phyloP scores from a whole-genome alignment of 2,329 filamentous ascomycete species.

The Hirsutella rhossiliensis region DNA sequence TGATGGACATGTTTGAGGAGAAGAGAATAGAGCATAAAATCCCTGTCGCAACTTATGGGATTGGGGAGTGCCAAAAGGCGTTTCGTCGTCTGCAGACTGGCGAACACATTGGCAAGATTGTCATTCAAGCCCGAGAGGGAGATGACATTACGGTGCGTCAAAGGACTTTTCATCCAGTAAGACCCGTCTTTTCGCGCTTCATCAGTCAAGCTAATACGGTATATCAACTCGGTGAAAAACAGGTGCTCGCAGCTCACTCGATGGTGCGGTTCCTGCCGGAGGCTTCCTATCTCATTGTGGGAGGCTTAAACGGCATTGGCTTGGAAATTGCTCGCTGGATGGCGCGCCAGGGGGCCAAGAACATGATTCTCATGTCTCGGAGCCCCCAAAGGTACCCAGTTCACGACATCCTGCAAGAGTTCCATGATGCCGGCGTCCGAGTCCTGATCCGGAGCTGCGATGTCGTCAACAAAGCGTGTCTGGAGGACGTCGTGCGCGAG shows the following conservation, averaged over 20 bases:
- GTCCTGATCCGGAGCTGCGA: constrained; percentile 15
- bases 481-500: constrained; percentile 9
- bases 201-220: background rate
- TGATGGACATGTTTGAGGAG: background rate
- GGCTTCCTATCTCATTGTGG: constrained; percentile 13
- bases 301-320: constrained; percentile 15
- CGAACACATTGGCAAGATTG: constrained; percentile 25
- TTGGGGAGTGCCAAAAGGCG: constrained; percentile 13
- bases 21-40: constrained; percentile 1
- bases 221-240: background rate
- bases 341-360: constrained; percentile 11
- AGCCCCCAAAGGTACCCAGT: constrained; percentile 8
- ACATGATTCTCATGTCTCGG: constrained; percentile 16
- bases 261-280: background rate
- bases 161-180: background rate
- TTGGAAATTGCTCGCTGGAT: constrained; percentile 11
- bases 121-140: constrained; percentile 7
- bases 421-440: constrained; percentile 6
- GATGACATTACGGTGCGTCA: background rate
- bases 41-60: constrained; percentile 5
- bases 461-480: constrained; percentile 12
- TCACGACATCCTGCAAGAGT: constrained; percentile 6
- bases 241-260: background rate
- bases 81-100: constrained; percentile 24
- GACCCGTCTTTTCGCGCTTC: background rate